Percentiles rank a stretch among this genome's conserved stretches.
Conservation (phyloP, 2,329 filamentous ascomycete species). For the Penicillium thymicola region DNA sequence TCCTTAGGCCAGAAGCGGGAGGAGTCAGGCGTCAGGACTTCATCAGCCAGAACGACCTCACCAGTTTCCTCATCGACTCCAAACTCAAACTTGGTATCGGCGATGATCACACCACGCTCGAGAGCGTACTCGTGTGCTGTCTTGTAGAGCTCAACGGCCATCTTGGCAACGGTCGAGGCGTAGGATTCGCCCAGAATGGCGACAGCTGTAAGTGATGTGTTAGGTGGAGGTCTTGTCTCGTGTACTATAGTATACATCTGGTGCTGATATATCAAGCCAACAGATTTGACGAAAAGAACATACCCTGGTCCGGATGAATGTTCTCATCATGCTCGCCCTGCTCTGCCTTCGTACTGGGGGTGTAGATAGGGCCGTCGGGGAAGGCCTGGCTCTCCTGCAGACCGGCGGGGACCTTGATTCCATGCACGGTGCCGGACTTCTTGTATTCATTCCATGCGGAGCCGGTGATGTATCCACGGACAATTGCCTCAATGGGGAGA, state of each 20-base stretch:
- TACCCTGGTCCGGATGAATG: conserved; percentile 67
- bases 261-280: neutral
- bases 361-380: conserved; percentile 65
- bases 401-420: conserved; percentile 65
- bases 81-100: conserved; percentile 76
- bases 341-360: conserved; percentile 82
- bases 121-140: conserved; percentile 44
- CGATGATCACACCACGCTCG: conserved; percentile 69
- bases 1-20: conserved; percentile 83
- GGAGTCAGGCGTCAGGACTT: conserved; percentile 79
- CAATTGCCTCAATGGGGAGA: conserved; percentile 77
- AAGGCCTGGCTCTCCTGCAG: conserved; percentile 69
- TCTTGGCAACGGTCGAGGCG: conserved; percentile 62
- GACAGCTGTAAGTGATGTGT: conserved; percentile 39
- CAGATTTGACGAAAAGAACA: conserved; percentile 11
- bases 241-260: neutral
- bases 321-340: conserved; percentile 79
- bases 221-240: conserved; percentile 1
- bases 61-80: conserved; percentile 63
- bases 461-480: conserved; percentile 87
- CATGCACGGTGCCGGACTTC: conserved; percentile 72
- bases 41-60: conserved; percentile 73
- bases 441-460: conserved; percentile 79
- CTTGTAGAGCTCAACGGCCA: conserved; percentile 64
- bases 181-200: conserved; percentile 64